Evolutionary conservation across 78 protist genomes (phyloP).

Genomic region (Cavenderia fasciculata): DNA sequence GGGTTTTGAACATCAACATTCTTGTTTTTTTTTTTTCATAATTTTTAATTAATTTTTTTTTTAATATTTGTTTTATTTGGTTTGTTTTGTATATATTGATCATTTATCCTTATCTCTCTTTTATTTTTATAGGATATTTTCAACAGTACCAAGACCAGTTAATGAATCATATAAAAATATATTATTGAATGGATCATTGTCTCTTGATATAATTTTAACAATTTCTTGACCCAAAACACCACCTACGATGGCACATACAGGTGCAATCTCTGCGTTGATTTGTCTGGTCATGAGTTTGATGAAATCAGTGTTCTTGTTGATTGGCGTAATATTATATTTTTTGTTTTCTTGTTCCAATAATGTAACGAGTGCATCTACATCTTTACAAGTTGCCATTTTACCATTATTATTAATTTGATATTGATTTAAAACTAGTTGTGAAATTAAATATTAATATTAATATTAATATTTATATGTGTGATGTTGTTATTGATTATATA

Average conservation of each 20-base stretch:
- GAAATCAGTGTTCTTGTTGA: neutral
- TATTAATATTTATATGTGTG: no score
- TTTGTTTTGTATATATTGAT: neutral
- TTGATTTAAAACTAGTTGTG: conserved; percentile 1
- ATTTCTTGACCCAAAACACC: conserved; percentile 75
- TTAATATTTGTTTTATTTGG: neutral
- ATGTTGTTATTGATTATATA: neutral
- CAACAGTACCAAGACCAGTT: conserved; percentile 52
- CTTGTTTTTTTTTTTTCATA: neutral
- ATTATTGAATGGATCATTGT: conserved; percentile 63
- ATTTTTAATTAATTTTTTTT: neutral
- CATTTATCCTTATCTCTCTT: no score
- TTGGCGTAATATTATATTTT: neutral
- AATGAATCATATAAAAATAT: conserved; percentile 36
- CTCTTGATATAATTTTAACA: conserved; percentile 55
- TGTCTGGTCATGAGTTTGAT: neutral
- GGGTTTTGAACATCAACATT: no score
- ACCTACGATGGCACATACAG: conserved; percentile 80
- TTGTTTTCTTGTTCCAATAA: neutral
- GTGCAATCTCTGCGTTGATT: conserved; percentile 34
- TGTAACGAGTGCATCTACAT: neutral
- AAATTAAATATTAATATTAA: neutral
- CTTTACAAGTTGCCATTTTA: neutral
- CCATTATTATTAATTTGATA: neutral
- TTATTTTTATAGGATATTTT: no score